These are phyloP conservation scores for Ustulina deusta DNA, from an alignment of 2,329 filamentous ascomycete genomes.

Conservation along the genomic window DNA sequence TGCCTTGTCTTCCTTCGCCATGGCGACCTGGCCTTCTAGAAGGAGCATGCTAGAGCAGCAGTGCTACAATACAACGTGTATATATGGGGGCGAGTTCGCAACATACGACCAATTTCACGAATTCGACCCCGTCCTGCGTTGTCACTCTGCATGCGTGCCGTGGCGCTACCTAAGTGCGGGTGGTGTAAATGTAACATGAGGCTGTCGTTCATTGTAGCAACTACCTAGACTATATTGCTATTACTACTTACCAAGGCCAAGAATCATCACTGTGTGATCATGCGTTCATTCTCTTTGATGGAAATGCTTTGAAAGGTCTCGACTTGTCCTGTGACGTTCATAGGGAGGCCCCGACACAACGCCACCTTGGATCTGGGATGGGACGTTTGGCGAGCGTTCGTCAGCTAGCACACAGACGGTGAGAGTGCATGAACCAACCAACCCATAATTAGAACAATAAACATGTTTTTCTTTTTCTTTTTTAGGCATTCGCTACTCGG, in stretches of 20 bases:
- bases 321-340: not conserved
- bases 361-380: conserved; percentile 22
- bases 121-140: conserved; percentile 13
- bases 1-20: not conserved
- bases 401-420: conserved; percentile 15
- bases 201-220: conserved; percentile 12
- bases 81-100: conserved; percentile 19
- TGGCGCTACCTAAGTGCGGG: not conserved
- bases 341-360: conserved; percentile 6
- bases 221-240: not conserved
- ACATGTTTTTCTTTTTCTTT: conserved; percentile 5
- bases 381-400: not conserved
- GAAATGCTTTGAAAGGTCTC: not conserved
- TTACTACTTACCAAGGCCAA: conserved; percentile 6
- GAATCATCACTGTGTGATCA: not conserved
- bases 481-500: conserved; percentile 2
- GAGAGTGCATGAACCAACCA: conserved; percentile 11
- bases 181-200: conserved; percentile 21
- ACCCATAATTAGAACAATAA: conserved; percentile 36
- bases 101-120: conserved; percentile 8
- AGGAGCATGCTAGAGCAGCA: not conserved
- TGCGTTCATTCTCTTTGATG: conserved; percentile 8
- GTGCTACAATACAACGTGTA: conserved; percentile 16
- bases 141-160: conserved; percentile 28
- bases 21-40: not conserved